Evolutionary conservation across 805 yeast genomes (phyloP), one percentile per base, ranked within the genome.

Genomic region (Ogataea philodendri): DNA sequence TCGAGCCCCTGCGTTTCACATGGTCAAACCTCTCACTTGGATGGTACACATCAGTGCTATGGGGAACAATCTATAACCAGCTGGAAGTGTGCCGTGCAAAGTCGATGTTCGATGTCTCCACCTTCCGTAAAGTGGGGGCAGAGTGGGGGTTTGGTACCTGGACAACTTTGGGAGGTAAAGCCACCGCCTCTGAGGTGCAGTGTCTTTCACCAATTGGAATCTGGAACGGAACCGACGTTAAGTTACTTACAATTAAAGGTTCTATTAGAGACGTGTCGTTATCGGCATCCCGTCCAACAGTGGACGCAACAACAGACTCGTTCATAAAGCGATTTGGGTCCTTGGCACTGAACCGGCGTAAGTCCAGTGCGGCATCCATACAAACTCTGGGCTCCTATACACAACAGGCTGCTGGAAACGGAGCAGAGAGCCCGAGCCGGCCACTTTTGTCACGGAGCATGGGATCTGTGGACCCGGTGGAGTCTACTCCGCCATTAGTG

Each of bases 41-140:
- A 0, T 85, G 95, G 95, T 84, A 84, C 57, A 67, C 72, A 24
- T 70, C 83, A 4, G 62, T 82, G 7, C 49, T 84, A 16, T 82
- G 84, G 79, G 76, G 79, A 2, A 60, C 65, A 20, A 69, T 82
- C 0, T 82, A 68, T 47, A 46, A 55, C 15, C 59, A 50, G 33
- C 58, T 63, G 40, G 67, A 72, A 11, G 55, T 67, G 32, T 62
- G 62, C 19, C 41, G 45, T 34, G 21, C 47, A 8, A 58, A 44
- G 28, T 49, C 45, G 10, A 24, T 51, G 15, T 52, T 73, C 2
- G 52, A 59, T 9, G 64, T 59, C 9, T 46, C 58, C 2, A 53
- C 57, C 1, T 48, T 61, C 33, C 59, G 57, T 28, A 60, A 56
- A 26, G 64, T 52, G 6, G 59, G 66, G 19, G 53, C 65, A 6